phyloP scores from a whole-genome alignment of 1,284 basidiomycete genomes.

The Apiotrichum veenhuisii region DNA sequence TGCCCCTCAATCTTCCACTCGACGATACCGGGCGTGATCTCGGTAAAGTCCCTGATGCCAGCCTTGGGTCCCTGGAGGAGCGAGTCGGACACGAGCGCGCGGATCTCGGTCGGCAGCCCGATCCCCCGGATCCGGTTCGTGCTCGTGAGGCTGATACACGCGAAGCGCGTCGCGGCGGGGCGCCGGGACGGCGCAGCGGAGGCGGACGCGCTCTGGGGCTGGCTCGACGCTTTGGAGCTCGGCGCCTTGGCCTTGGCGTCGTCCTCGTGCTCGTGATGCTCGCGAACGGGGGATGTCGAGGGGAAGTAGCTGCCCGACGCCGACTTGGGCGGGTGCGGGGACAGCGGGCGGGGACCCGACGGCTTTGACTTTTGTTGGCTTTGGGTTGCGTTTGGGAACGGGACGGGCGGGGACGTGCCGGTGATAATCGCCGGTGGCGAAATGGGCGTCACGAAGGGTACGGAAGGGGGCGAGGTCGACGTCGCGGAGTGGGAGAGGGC shows the following conservation, averaged over 20 bases:
- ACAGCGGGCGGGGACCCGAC: neutral
- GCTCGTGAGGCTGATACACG: neutral
- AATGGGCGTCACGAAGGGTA: neutral
- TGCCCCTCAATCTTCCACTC: neutral
- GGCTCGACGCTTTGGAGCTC: neutral
- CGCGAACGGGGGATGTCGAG: neutral
- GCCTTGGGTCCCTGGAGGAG: neutral
- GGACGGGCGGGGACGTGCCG: neutral
- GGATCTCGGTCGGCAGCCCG: neutral
- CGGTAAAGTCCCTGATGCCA: neutral
- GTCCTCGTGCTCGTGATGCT: neutral
- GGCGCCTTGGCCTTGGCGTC: neutral
- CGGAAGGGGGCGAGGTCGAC: neutral
- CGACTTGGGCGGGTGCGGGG: neutral
- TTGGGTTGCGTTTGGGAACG: neutral
- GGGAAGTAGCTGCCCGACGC: neutral
- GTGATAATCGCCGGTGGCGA: neutral
- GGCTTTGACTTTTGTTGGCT: too few relatives aligned
- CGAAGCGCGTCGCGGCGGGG: neutral
- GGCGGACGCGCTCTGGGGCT: neutral
- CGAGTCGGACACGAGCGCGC: neutral
- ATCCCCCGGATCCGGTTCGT: neutral
- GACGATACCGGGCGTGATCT: neutral
- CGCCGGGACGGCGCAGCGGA: neutral
- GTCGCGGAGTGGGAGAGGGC: neutral